Evolutionary conservation across 2,329 filamentous ascomycete genomes (phyloP), one percentile per base, ranked within the genome.

Genomic region (Colletotrichum brevisporum): DNA sequence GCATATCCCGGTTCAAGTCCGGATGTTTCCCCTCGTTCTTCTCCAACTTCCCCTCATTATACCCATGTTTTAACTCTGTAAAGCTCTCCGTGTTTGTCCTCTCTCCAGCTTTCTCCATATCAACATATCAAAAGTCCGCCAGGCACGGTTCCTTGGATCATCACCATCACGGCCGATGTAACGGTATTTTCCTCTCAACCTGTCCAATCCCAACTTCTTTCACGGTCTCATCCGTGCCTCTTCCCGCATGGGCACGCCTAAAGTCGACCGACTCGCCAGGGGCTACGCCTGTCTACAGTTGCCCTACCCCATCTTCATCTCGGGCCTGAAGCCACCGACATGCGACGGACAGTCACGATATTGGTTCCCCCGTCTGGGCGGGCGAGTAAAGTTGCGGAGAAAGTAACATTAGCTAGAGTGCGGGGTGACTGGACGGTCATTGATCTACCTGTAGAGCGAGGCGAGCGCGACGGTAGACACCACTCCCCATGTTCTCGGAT

Each of bases 251-350:
- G 53, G 13, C 47, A 64, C 66, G 54, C 61, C 13, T 43, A 41
- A 65, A 18, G 39, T 55, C 61, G 10, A 59, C 61, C 66, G 61
- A 69, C 48, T 13, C 16, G 43, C 62, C 39, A 36, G 54, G 54
- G 15, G 53, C 47, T n/a, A 63, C n/a, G 39, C 26, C 21, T 31
- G 47, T 16, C 45, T 31, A 5, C 31, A 69, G 15, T 31, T 31
- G 27, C 27, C 27, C 27, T 31, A 31, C 27, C 27, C 27, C 27
- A 31, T 31, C 50, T 31, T 16, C 27, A 13, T 27, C 48, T 69
- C 66, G 66, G 66, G n/a, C 31, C 66, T 66, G 66, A 66, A 56
- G 66, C 50, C 55, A 66, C 66, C 66, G 66, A 69, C 62, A 56
- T 60, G 51, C 62, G 62, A 69, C 27, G 27, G 27, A 31, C 61